phyloP scores from a whole-genome alignment of 192 early-diverging fungal species.

The Backusella liffmaniae region DNA sequence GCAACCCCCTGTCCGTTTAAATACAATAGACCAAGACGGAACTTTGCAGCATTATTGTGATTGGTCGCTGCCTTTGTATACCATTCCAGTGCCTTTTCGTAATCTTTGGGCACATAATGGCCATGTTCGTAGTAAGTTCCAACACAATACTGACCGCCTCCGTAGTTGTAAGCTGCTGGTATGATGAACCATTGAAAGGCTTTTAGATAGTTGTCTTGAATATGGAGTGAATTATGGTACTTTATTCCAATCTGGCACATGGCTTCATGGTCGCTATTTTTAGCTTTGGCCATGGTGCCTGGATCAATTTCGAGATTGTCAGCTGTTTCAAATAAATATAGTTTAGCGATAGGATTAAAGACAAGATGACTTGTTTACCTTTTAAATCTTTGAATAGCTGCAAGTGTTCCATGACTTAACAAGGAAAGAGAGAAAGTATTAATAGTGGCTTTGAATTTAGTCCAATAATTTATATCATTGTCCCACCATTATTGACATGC shows the following conservation, averaged over 20 bases:
- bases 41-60: conserved; percentile 1
- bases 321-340: not conserved
- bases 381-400: not conserved
- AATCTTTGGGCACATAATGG: not conserved
- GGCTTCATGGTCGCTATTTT: conserved; percentile 1
- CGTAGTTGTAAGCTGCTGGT: not conserved
- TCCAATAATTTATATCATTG: not conserved
- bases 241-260: conserved; percentile 7
- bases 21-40: conserved; percentile 17
- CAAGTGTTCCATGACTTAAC: not conserved
- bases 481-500: not conserved
- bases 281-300: not conserved
- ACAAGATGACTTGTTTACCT: not conserved
- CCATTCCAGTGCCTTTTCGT: not conserved
- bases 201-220: not conserved
- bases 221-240: not conserved
- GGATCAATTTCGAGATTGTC: not conserved
- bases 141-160: not conserved
- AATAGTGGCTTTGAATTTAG: conserved; percentile 1
- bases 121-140: not conserved
- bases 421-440: not conserved
- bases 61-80: not conserved
- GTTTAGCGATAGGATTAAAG: not conserved
- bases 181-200: not conserved
- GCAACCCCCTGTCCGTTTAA: conserved; percentile 17